phyloP scores from a whole-genome alignment of 495 filamentous ascomycete genomes.

The Xanthoparmelia taractica region DNA sequence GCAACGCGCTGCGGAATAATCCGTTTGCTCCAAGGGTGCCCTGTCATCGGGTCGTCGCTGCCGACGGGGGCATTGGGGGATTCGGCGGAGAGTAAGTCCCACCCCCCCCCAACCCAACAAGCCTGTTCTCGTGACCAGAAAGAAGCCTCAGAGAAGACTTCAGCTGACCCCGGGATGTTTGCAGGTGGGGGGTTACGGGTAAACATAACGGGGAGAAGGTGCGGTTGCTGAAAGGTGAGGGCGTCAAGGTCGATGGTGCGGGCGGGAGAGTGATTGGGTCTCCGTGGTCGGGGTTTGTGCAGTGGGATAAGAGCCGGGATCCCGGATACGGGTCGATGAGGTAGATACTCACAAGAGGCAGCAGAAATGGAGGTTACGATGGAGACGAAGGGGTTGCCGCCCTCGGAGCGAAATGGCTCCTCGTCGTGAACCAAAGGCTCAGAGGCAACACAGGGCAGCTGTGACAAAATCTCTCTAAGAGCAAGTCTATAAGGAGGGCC shows the following conservation, averaged over 20 bases:
- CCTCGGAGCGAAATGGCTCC: neutral
- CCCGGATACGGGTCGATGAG: too few relatives aligned
- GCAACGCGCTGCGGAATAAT: slow-evolving; percentile 42
- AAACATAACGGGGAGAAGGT: slow-evolving; percentile 20
- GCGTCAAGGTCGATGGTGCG: slow-evolving; percentile 20
- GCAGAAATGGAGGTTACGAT: neutral
- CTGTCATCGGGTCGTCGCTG: slow-evolving; percentile 27
- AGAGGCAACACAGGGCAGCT: neutral
- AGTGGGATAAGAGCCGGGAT: neutral
- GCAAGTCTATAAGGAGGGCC: neutral
- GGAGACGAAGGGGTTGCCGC: neutral
- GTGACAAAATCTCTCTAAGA: neutral
- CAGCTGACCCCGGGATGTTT: neutral
- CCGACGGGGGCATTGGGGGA: slow-evolving; percentile 24
- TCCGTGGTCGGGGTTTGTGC: slow-evolving; percentile 15
- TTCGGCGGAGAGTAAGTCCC: slow-evolving; percentile 22
- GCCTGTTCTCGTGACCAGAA: too few relatives aligned
- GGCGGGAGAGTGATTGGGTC: slow-evolving; percentile 13
- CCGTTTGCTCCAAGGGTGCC: slow-evolving; percentile 51
- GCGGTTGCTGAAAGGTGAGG: slow-evolving; percentile 19
- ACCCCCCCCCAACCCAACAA: too few relatives aligned
- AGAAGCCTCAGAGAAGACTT: neutral
- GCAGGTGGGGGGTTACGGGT: slow-evolving; percentile 20
- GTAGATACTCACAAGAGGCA: neutral
- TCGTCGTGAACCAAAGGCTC: neutral